Percentiles rank a stretch among this genome's conserved stretches.
phyloP scores from a whole-genome alignment of 1,139 yeast genomes.

The Magnusiomyces starmeri region DNA sequence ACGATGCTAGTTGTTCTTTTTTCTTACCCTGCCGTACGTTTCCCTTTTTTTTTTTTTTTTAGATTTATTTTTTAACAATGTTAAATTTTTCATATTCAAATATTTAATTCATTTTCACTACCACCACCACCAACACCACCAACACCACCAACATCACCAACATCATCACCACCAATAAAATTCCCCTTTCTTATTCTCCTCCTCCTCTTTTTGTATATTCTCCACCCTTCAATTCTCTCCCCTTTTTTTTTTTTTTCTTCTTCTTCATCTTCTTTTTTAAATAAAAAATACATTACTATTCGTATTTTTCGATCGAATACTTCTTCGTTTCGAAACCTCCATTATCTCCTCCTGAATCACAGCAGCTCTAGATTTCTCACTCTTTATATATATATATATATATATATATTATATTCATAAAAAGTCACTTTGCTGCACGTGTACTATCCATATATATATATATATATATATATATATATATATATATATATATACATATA shows the following conservation, averaged over 20 bases:
- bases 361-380: too few species aligned
- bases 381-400: background rate
- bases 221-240: background rate
- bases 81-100: too few species aligned
- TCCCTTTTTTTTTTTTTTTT: too few species aligned
- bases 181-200: constrained; percentile 2
- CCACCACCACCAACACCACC: background rate
- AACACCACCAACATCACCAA: background rate
- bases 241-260: constrained; percentile 1
- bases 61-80: too few species aligned
- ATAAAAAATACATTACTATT: too few species aligned
- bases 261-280: constrained; percentile 2
- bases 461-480: background rate
- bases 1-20: too few species aligned
- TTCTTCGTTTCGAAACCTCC: too few species aligned
- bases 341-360: too few species aligned
- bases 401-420: too few species aligned
- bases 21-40: too few species aligned
- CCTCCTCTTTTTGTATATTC: background rate
- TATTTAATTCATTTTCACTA: background rate
- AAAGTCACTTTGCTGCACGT: too few species aligned
- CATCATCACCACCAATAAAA: constrained; percentile 1
- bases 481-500: background rate
- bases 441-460: background rate
- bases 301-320: too few species aligned